A percentile compares a stretch with the other conserved stretches of the same genome.
Conservation (phyloP, 2,329 filamentous ascomycete species). For the Claviceps africana region DNA sequence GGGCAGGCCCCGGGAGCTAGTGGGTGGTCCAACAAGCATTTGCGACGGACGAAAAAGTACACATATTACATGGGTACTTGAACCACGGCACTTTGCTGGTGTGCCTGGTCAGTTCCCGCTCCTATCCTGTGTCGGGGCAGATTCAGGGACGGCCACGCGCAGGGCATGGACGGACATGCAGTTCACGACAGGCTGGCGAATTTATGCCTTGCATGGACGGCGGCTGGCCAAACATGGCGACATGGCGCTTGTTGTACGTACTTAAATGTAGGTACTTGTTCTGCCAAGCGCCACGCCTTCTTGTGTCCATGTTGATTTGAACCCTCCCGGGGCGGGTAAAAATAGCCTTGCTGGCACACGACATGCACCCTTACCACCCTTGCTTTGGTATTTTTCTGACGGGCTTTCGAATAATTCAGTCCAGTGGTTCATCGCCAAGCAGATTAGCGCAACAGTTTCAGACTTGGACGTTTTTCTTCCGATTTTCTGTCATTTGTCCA, state of each 20-base stretch:
- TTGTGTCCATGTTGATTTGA: neutral
- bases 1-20: too few species aligned
- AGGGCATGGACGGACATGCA: neutral
- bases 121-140: neutral
- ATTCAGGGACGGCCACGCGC: neutral
- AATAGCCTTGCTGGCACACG: neutral
- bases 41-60: neutral
- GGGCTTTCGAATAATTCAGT: neutral
- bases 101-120: neutral
- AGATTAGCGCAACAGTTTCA: neutral
- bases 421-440: neutral
- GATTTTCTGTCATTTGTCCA: neutral
- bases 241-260: too few species aligned
- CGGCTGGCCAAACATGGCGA: neutral
- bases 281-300: neutral
- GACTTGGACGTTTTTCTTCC: neutral
- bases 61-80: neutral
- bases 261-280: too few species aligned
- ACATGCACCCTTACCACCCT: neutral
- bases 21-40: too few species aligned
- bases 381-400: neutral
- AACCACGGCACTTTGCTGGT: too few species aligned
- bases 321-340: neutral
- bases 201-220: slow-evolving; percentile 1
- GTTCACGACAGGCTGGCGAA: neutral